Conservation (phyloP, 805 yeast genomes). For the Metschnikowia rubicola region DNA sequence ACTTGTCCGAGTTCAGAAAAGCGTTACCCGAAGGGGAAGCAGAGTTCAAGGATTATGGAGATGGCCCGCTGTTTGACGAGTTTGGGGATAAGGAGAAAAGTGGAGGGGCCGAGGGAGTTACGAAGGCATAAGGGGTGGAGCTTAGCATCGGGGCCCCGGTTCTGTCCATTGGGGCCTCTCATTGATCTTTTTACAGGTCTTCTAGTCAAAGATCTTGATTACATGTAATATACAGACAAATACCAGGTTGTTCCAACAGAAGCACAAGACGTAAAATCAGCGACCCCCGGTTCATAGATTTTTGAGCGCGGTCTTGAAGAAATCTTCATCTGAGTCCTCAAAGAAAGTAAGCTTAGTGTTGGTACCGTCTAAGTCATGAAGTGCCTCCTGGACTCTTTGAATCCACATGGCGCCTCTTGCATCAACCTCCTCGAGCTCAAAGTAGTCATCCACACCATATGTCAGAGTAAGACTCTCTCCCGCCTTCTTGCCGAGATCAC, state of each 20-base stretch:
- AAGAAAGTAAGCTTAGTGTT: slow-evolving; percentile 29
- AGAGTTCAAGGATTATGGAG: slow-evolving; percentile 69
- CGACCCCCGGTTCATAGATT: not conserved
- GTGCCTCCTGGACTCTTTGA: slow-evolving; percentile 27
- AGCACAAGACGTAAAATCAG: not conserved
- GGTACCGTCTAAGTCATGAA: slow-evolving; percentile 28
- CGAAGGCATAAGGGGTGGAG: slow-evolving; percentile 1
- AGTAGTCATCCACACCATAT: slow-evolving; percentile 22
- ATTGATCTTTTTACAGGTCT: slow-evolving; percentile 4
- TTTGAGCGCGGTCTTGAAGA: slow-evolving; percentile 25
- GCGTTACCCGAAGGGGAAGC: slow-evolving; percentile 48
- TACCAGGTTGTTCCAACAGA: not conserved
- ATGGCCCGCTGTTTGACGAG: slow-evolving; percentile 34
- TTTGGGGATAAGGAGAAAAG: slow-evolving; percentile 7
- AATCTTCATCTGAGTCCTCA: slow-evolving; percentile 33
- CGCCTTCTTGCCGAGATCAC: slow-evolving; percentile 8
- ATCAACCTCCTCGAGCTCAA: slow-evolving; percentile 36
- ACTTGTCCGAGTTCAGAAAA: slow-evolving; percentile 54
- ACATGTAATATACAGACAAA: slow-evolving; percentile 3
- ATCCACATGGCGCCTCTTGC: slow-evolving; percentile 38
- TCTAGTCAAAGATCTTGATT: slow-evolving; percentile 3
- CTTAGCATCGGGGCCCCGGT: slow-evolving; percentile 7
- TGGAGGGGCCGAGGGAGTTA: slow-evolving; percentile 2
- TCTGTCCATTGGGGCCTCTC: slow-evolving; percentile 4
- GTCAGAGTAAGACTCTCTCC: slow-evolving; percentile 26